Conservation (phyloP, 768 basidiomycete genomes). For the Suillus discolor region DNA sequence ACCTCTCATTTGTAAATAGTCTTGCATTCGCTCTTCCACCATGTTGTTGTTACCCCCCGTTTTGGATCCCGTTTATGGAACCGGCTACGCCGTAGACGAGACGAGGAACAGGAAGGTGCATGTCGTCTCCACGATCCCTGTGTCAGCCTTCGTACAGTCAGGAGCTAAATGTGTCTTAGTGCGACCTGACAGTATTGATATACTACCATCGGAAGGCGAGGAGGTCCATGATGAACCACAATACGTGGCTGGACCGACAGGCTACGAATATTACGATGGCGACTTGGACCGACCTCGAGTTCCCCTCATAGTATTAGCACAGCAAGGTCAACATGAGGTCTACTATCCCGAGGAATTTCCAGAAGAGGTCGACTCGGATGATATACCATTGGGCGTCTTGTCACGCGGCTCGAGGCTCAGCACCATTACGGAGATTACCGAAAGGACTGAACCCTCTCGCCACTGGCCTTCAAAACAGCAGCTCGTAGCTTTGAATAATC, state of each 20-base stretch:
- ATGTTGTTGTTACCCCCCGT: conserved; percentile 30
- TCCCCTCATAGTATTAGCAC: conserved; percentile 63
- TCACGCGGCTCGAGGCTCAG: conserved; percentile 46
- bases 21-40: conserved; percentile 37
- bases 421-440: conserved; percentile 70
- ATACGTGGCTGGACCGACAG: conserved; percentile 21
- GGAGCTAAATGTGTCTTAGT: conserved; percentile 26
- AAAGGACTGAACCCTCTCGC: conserved; percentile 60
- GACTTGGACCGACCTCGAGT: conserved; percentile 46
- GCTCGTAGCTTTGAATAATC: conserved; percentile 40
- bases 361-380: conserved; percentile 25
- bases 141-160: conserved; percentile 31
- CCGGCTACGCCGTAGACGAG: conserved; percentile 37
- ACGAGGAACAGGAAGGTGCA: conserved; percentile 61
- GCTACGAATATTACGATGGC: conserved; percentile 22
- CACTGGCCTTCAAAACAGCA: conserved; percentile 47
- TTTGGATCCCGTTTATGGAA: conserved; percentile 37
- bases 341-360: conserved; percentile 28
- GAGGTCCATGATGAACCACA: conserved; percentile 10
- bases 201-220: conserved; percentile 18
- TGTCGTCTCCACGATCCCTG: conserved; percentile 28
- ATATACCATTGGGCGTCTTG: conserved; percentile 37
- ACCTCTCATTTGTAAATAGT: conserved; percentile 32
- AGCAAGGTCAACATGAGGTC: conserved; percentile 48
- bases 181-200: conserved; percentile 19